Evolutionary conservation across 129 eudicot species (phyloP), one percentile per base, ranked within the genome.

Genomic region (Lonicera japonica): DNA sequence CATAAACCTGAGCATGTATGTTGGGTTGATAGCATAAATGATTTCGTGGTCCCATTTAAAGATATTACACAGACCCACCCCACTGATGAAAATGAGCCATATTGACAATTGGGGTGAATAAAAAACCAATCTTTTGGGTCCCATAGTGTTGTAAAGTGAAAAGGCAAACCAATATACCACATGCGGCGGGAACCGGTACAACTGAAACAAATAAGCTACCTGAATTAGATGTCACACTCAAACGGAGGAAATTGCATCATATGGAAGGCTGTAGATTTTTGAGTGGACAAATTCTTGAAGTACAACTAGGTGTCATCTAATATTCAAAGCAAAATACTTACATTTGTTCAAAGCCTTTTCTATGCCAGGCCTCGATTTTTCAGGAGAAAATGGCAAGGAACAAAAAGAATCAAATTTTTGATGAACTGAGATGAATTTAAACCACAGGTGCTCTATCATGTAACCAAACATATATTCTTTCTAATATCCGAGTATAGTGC

Each of bases 121-220:
- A 34, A 51, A 72, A 67, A 51, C 82, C 84, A 12, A 82, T 78
- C 70, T 41, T 82, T 36, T 78, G 73, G 48, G 79, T 82, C 25
- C 88, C 88, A 18, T 75, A 71, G 48, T 68, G 82, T 60, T 82
- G 88, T 70, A 82, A 50, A 24, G 79, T 68, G 68, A 82, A 82
- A 29, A 82, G 82, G 74, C 75, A 71, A 67, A 82, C 76, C 63
- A 82, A 58, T 55, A 82, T 79, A 25, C 67, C 76, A 56, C 88
- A 82, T 24, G 88, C 88, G 2, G 58, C 55, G 18, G 88, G 81
- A 64, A 77, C 79, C 41, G 83, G 84, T 22, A 82, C 69, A 64
- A 68, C 84, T 78, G 80, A 25, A 70, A 34, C 12, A 69, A 17
- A 57, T 46, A 25, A 54, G 11, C 10, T 34, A 55, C 25, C 17